Conservation (phyloP, 2,329 filamentous ascomycete genomes). For the Ophiocordyceps camponoti-leonardi region DNA sequence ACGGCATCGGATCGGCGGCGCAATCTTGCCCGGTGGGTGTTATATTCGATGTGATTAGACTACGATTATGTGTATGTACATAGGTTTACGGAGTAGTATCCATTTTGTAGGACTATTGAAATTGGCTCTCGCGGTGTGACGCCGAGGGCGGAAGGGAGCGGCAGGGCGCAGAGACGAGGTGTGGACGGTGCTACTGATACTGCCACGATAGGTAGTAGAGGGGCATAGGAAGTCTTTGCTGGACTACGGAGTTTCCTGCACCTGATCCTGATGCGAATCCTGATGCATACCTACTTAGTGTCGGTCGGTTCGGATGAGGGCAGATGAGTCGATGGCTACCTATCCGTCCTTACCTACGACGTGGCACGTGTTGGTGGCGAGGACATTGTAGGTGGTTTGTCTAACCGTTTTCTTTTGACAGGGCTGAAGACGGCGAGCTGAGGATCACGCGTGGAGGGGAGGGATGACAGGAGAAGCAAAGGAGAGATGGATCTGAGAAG, state of each 20-base stretch:
- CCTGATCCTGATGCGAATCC: too few relatives aligned
- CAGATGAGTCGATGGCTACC: too few relatives aligned
- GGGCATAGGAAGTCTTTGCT: too few relatives aligned
- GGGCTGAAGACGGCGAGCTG: not conserved
- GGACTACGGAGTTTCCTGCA: too few relatives aligned
- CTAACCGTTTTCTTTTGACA: not conserved
- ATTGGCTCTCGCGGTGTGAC: not conserved
- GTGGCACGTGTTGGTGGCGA: not conserved
- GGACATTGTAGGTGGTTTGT: not conserved
- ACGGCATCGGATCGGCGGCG: too few relatives aligned
- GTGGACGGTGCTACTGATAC: too few relatives aligned
- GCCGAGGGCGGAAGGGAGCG: not conserved
- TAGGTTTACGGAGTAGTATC: not conserved
- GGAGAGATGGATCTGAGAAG: not conserved
- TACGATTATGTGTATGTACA: too few relatives aligned
- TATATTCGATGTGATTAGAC: not conserved
- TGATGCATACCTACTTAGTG: too few relatives aligned
- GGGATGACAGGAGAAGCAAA: not conserved
- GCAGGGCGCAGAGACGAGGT: not conserved
- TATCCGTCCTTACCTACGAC: not conserved
- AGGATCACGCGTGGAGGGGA: not conserved
- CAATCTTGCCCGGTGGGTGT: not conserved
- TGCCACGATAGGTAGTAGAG: too few relatives aligned
- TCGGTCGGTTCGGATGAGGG: too few relatives aligned
- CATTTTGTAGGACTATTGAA: not conserved